Evolutionary conservation across 2,329 filamentous ascomycete species (phyloP).

Genomic region (Diaporthe sp.): DNA sequence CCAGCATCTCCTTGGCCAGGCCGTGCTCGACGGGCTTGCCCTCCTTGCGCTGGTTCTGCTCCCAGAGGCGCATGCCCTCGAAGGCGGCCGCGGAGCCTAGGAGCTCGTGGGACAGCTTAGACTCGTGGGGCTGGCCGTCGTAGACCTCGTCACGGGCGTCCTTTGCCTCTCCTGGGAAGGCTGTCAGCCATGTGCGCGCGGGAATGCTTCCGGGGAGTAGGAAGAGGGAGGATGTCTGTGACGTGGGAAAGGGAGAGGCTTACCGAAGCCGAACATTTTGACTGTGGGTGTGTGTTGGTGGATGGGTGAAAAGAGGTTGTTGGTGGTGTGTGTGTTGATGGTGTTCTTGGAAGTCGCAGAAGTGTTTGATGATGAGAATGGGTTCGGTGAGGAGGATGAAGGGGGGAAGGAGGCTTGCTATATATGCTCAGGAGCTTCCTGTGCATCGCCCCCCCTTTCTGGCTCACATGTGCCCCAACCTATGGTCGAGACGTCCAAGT

Average conservation of each 20-base stretch:
- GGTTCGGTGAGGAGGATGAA: background rate
- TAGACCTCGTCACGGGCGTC: conserved; percentile 57
- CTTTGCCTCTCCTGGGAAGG: conserved; percentile 51
- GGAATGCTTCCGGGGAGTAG: background rate
- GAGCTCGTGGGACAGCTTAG: conserved; percentile 77
- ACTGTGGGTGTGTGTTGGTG: background rate
- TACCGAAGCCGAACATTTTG: conserved; percentile 39
- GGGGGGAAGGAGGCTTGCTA: conserved; percentile 23
- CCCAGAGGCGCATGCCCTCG: conserved; percentile 82
- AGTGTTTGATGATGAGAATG: conserved; percentile 22
- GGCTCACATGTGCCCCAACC: conserved; percentile 11
- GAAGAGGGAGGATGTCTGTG: background rate
- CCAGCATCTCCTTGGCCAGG: conserved; percentile 82
- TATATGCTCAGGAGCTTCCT: conserved; percentile 31
- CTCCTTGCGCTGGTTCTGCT: conserved; percentile 77
- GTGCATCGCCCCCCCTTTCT: background rate
- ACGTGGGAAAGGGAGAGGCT: background rate
- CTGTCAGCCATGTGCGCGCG: background rate
- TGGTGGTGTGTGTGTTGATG: background rate
- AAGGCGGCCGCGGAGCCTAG: conserved; percentile 82
- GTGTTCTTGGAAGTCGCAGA: background rate
- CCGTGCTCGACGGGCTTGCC: conserved; percentile 78
- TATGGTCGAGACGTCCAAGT: conserved; percentile 30
- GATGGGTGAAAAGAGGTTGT: background rate
- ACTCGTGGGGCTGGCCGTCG: conserved; percentile 60